A percentile compares a stretch with the other conserved stretches of the same genome.
These are phyloP conservation scores for Kernera saxatilis DNA, from an alignment of 345 rosid genomes.

Conservation along the genomic window DNA sequence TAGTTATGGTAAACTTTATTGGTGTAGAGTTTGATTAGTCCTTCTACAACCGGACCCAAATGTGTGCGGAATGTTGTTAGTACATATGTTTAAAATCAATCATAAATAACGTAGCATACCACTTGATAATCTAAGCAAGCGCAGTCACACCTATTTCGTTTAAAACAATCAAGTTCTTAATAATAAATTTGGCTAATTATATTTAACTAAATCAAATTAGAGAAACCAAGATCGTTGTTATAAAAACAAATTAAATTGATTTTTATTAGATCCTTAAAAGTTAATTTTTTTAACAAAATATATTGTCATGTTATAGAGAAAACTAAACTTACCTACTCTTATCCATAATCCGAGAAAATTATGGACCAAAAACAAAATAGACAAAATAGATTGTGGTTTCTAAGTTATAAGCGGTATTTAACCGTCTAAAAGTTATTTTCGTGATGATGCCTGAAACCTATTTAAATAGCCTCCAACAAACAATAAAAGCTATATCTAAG, in stretches of 20 bases:
- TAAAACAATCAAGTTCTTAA: no score
- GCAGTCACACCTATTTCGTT: no score
- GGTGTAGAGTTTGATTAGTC: neutral
- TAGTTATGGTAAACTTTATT: neutral
- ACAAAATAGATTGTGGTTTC: neutral
- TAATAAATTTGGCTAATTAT: no score
- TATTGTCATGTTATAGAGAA: neutral
- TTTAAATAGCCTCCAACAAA: neutral
- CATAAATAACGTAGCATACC: neutral
- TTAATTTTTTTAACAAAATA: neutral
- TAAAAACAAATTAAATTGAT: neutral
- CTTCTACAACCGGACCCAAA: neutral
- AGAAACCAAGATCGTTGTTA: neutral
- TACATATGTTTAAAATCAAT: neutral
- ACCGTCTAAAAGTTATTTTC: neutral
- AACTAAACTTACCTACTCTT: no score
- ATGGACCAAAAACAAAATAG: neutral
- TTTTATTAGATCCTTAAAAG: neutral
- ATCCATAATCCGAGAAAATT: no score
- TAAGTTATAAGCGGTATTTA: neutral
- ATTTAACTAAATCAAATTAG: neutral
- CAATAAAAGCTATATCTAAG: neutral
- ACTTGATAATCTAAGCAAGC: no score
- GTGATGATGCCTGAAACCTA: slow-evolving; percentile 4
- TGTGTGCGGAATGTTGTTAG: neutral